A percentile compares a stretch with the other conserved stretches of the same genome.
These are phyloP conservation scores for Ganoderma meredithae DNA, from an alignment of 1,284 basidiomycete species.

Conservation along the genomic window DNA sequence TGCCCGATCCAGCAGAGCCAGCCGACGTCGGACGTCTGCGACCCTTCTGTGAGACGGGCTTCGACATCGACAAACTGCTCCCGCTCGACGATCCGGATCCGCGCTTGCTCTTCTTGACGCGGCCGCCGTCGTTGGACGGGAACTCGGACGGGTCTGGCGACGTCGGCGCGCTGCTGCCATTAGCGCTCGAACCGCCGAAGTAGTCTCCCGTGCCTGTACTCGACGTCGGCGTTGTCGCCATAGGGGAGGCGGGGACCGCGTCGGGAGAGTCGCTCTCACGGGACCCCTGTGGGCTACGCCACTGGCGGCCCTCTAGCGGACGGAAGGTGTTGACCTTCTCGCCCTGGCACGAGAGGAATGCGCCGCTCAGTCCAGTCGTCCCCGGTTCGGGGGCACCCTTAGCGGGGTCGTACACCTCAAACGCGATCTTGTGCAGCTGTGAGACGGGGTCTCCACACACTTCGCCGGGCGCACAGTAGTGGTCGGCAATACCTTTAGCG, in stretches of 20 bases:
- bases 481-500: constrained; percentile 83
- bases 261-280: constrained; percentile 62
- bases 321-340: constrained; percentile 90
- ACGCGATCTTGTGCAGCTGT: constrained; percentile 94
- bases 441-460: constrained; percentile 93
- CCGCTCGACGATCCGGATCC: constrained; percentile 73
- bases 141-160: constrained; percentile 77
- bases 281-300: constrained; percentile 49
- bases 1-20: constrained; percentile 67
- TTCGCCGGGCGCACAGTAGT: constrained; percentile 84
- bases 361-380: constrained; percentile 76
- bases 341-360: constrained; percentile 87
- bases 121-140: constrained; percentile 79
- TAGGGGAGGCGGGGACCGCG: constrained; percentile 67
- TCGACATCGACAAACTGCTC: constrained; percentile 67
- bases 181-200: constrained; percentile 55
- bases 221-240: constrained; percentile 68
- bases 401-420: constrained; percentile 82
- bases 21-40: constrained; percentile 78
- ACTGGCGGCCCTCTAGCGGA: constrained; percentile 82
- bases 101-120: constrained; percentile 80
- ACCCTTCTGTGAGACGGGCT: constrained; percentile 66
- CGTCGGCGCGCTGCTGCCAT: constrained; percentile 65
- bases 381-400: constrained; percentile 75
- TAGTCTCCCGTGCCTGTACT: constrained; percentile 64